Percentiles rank a stretch among this genome's conserved stretches.
Conservation (phyloP, 345 rosid genomes). For the Mallotus nudiflorus region DNA sequence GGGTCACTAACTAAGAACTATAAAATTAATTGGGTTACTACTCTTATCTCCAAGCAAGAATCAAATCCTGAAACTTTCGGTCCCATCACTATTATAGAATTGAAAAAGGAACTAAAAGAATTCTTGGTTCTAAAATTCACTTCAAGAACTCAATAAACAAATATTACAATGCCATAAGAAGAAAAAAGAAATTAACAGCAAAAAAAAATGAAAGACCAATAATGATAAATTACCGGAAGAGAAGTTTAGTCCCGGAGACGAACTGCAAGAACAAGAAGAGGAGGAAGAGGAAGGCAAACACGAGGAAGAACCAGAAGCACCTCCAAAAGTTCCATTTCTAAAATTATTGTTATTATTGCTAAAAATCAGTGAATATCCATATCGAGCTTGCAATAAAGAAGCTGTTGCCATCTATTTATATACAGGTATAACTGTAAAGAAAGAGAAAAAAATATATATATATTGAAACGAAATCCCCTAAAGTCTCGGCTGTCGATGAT, state of each 20-base stretch:
- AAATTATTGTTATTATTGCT: neutral
- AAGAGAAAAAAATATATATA: neutral
- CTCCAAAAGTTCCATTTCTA: constrained; percentile 34
- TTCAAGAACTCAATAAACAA: neutral
- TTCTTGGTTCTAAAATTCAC: too few species aligned
- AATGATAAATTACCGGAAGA: constrained; percentile 57
- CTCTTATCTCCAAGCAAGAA: too few species aligned
- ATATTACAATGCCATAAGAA: constrained; percentile 1
- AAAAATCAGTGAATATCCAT: constrained; percentile 37
- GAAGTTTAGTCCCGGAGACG: constrained; percentile 39
- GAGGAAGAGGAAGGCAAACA: constrained; percentile 33
- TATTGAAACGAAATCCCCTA: constrained; percentile 4
- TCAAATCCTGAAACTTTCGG: too few species aligned
- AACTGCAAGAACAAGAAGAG: constrained; percentile 42
- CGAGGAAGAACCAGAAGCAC: constrained; percentile 28
- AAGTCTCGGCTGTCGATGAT: constrained; percentile 20
- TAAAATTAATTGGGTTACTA: too few species aligned
- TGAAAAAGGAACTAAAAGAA: too few species aligned
- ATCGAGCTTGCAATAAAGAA: constrained; percentile 45
- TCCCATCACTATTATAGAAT: too few species aligned
- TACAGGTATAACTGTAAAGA: neutral
- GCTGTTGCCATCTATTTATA: constrained; percentile 42
- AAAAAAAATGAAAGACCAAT: neutral
- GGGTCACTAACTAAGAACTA: too few species aligned
- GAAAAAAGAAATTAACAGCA: neutral